phyloP scores from a whole-genome alignment of 1,139 yeast species.

The Kodamaea ohmeri region DNA sequence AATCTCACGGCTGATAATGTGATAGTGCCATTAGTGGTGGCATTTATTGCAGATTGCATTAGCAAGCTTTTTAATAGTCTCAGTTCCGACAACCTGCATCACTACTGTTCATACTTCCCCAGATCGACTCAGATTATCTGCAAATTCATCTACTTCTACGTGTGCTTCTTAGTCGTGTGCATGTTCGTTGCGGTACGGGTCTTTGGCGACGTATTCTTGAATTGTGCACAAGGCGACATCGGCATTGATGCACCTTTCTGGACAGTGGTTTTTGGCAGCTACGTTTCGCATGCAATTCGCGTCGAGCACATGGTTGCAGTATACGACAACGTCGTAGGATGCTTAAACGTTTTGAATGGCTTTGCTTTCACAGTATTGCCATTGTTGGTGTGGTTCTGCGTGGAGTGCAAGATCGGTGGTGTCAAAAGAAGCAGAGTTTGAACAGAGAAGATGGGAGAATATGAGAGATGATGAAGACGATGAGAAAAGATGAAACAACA shows the following conservation, averaged over 20 bases:
- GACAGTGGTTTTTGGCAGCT: slow-evolving; percentile 4
- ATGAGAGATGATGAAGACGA: no score
- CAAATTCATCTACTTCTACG: slow-evolving; percentile 26
- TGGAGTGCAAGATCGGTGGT: slow-evolving; percentile 14
- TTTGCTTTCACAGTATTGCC: slow-evolving; percentile 29
- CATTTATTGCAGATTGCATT: slow-evolving; percentile 17
- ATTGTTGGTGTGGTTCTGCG: slow-evolving; percentile 24
- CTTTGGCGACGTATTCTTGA: slow-evolving; percentile 25
- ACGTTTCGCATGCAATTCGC: slow-evolving; percentile 3
- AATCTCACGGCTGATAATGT: slow-evolving; percentile 26
- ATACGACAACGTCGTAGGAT: slow-evolving; percentile 14
- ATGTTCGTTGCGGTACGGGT: slow-evolving; percentile 18
- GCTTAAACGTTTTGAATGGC: slow-evolving; percentile 24
- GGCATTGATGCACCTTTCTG: slow-evolving; percentile 2
- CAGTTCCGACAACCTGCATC: slow-evolving; percentile 15
- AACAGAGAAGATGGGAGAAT: no score
- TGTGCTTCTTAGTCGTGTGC: slow-evolving; percentile 19
- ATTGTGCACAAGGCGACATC: slow-evolving; percentile 14
- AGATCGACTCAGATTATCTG: slow-evolving; percentile 17
- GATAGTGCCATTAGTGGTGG: slow-evolving; percentile 17
- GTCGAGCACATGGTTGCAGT: slow-evolving; percentile 4
- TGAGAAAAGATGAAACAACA: no score
- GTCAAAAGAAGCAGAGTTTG: not conserved
- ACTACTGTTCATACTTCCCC: slow-evolving; percentile 15
- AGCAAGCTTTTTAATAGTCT: slow-evolving; percentile 15